Base-by-base conservation (phyloP, 2,329 filamentous ascomycete species). In the Hirsutella rhossiliensis region DNA sequence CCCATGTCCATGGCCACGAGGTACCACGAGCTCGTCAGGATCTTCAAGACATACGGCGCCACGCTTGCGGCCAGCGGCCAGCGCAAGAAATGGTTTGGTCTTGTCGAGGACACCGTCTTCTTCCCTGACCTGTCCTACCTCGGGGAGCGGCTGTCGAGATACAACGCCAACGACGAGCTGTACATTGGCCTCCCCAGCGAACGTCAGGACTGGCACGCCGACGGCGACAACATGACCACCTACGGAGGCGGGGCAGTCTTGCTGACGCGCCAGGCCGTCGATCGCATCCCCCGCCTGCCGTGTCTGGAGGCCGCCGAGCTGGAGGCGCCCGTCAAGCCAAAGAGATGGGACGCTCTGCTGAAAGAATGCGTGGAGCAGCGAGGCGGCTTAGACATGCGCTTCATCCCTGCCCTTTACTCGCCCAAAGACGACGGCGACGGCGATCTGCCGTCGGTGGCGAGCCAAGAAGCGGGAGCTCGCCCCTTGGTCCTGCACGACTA, bases 61-160 rank as follows among this genome's bases (percentile, higher is more conserved):
- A 59, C 56, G 5, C 49, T 69, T 5, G 56, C 57, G 2, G 58
- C 59, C 6, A 61, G 59, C 13, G 63, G 62, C 4, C 54, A 60
- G 18, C 48, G 52, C 38, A 69, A 68, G 57, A 57, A 53, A 38
- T 71, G 65, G 57, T 63, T 65, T 32, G 68, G 61, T 1, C 55
- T 72, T 1, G 49, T 72, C 1, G 69, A 73, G 29, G 68, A 72
- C 48, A 62, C 66, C 43, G 56, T 70, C 41, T 72, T 72, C 51
- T 61, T 73, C 40, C 68, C 69, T 1, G 64, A 63, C 32, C 51
- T 71, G 29, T 53, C 56, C 1, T 56, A 60, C 37, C 61, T 73
- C 9, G 52, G 67, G 4, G 50, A 59, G 23, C 60, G 58, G 6
- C 59, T 73, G 3, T 55, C 54, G n/a, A 43, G 52, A 1, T 64